Evolutionary conservation across 192 early-diverging fungal species (phyloP).

Genomic region (Bifiguratus adelaidae): DNA sequence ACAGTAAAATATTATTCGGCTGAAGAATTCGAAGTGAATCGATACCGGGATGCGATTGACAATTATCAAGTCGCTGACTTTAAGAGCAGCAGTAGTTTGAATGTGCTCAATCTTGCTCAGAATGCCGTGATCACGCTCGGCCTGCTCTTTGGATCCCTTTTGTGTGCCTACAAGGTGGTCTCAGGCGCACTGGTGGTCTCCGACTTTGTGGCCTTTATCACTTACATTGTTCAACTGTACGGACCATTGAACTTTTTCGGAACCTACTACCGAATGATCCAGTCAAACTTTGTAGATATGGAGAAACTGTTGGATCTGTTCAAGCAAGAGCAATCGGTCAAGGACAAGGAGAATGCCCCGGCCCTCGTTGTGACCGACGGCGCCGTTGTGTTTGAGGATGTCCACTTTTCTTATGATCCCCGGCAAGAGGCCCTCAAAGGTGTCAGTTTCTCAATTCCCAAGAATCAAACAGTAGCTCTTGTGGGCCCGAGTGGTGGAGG

Average conservation of each 20-base stretch:
- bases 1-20: slow-evolving; percentile 98
- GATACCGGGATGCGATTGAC: slow-evolving; percentile 68
- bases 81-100: slow-evolving; percentile 61
- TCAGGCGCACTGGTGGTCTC: slow-evolving; percentile 59
- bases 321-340: slow-evolving; percentile 51
- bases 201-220: slow-evolving; percentile 81
- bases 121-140: slow-evolving; percentile 82
- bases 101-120: slow-evolving; percentile 79
- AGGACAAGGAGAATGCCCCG: slow-evolving; percentile 53
- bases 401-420: slow-evolving; percentile 61
- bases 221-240: slow-evolving; percentile 88
- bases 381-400: slow-evolving; percentile 62
- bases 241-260: slow-evolving; percentile 87
- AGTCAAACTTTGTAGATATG: slow-evolving; percentile 93
- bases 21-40: slow-evolving; percentile 74
- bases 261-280: slow-evolving; percentile 87
- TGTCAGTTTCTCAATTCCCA: slow-evolving; percentile 56
- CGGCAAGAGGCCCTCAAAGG: slow-evolving; percentile 60
- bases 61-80: slow-evolving; percentile 81
- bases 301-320: slow-evolving; percentile 91
- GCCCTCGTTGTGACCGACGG: slow-evolving; percentile 44
- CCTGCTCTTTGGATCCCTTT: slow-evolving; percentile 64
- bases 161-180: slow-evolving; percentile 78
- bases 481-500: slow-evolving; percentile 72
- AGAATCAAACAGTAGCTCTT: slow-evolving; percentile 65